Conservation (phyloP, 2,329 filamentous ascomycete species). For the Lojkania enalia region DNA sequence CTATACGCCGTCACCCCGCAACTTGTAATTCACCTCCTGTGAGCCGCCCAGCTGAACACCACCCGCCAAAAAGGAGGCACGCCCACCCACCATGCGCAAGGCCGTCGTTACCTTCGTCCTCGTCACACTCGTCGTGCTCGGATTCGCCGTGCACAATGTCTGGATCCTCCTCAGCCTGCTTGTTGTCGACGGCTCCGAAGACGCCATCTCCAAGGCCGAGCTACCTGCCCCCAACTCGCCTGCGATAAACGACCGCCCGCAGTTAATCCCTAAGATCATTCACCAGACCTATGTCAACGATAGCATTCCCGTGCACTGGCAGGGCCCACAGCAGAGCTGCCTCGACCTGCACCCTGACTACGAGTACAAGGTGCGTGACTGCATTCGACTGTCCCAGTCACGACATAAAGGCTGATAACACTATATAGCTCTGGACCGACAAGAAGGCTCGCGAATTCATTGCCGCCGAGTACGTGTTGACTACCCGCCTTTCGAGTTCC, state of each 20-base stretch:
- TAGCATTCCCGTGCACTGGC: constrained; percentile 68
- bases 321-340: constrained; percentile 66
- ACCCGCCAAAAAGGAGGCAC: too few species aligned
- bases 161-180: constrained; percentile 73
- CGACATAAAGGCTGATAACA: constrained; percentile 28
- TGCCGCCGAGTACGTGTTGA: constrained; percentile 57
- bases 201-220: constrained; percentile 68
- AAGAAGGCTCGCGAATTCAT: constrained; percentile 72
- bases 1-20: too few species aligned
- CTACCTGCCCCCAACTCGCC: constrained; percentile 67
- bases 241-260: constrained; percentile 58
- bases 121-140: constrained; percentile 65
- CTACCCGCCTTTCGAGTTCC: neutral
- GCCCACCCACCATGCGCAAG: constrained; percentile 58
- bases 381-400: neutral
- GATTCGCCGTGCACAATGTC: constrained; percentile 67
- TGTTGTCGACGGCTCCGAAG: constrained; percentile 66
- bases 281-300: constrained; percentile 77
- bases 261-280: constrained; percentile 75
- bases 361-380: constrained; percentile 65
- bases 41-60: too few species aligned
- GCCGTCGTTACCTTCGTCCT: constrained; percentile 66
- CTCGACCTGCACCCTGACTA: constrained; percentile 69
- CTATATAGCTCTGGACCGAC: constrained; percentile 72
- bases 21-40: too few species aligned